phyloP scores from a whole-genome alignment of 1,139 yeast species.

The Yamadazyma oceani region DNA sequence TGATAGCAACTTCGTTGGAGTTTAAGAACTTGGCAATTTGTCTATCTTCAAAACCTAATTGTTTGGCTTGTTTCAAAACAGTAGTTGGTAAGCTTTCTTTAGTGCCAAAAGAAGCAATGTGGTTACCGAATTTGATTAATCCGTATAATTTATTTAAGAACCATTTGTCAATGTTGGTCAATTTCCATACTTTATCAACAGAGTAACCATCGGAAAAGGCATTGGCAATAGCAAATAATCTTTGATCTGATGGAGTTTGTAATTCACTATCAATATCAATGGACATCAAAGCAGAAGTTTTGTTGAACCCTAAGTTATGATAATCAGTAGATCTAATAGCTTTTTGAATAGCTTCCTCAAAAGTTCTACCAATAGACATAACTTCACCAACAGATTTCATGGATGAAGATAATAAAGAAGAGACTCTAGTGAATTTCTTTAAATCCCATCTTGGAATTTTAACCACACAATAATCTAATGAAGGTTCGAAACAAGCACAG shows the following conservation, averaged over 20 bases:
- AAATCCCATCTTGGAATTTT: constrained; percentile 99
- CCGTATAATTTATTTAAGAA: constrained; percentile 83
- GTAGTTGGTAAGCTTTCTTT: constrained; percentile 61
- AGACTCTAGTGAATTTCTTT: constrained; percentile 92
- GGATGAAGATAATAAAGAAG: constrained; percentile 83
- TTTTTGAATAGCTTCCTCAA: constrained; percentile 97
- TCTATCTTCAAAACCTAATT: constrained; percentile 95
- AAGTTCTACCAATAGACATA: constrained; percentile 96
- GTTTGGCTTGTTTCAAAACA: constrained; percentile 84
- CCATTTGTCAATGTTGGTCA: constrained; percentile 97
- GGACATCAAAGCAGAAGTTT: constrained; percentile 83
- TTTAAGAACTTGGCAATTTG: constrained; percentile 90
- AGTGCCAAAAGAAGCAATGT: constrained; percentile 56
- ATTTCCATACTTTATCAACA: constrained; percentile 87
- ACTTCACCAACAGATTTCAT: constrained; percentile 99
- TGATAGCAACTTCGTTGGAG: constrained; percentile 90
- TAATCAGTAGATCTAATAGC: constrained; percentile 97
- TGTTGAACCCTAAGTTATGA: constrained; percentile 90
- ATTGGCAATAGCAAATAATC: constrained; percentile 94
- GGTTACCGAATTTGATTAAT: constrained; percentile 67
- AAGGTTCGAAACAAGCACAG: constrained; percentile 97
- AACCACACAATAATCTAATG: constrained; percentile 94
- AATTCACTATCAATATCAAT: constrained; percentile 88
- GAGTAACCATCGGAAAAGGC: constrained; percentile 84
- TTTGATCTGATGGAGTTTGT: constrained; percentile 94